These are phyloP conservation scores for Phlyctochytrium planicorne DNA, from an alignment of 192 early-diverging fungal species.

Conservation along the genomic window DNA sequence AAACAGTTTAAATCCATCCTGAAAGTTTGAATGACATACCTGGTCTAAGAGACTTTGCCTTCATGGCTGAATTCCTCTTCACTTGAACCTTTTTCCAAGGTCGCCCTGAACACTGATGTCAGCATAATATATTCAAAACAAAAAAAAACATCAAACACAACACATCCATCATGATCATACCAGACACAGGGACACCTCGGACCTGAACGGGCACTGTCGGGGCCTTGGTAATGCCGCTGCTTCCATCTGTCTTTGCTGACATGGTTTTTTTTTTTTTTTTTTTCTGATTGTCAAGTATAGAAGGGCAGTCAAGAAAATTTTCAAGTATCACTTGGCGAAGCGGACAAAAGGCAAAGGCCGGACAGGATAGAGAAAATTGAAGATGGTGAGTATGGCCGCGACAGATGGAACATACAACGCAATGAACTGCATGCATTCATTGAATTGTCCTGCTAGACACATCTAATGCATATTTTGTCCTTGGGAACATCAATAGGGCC, in stretches of 20 bases:
- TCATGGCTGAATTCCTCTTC: conserved; percentile 28
- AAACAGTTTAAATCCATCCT: conserved; percentile 1
- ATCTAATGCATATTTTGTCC: no score
- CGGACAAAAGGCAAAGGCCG: no score
- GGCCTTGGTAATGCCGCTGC: not conserved
- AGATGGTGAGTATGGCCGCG: no score
- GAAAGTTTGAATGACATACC: conserved; percentile 8
- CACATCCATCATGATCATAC: no score
- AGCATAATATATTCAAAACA: no score
- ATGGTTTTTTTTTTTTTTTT: not conserved
- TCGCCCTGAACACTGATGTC: conserved; percentile 29
- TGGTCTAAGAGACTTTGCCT: conserved; percentile 26
- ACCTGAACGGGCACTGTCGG: conserved; percentile 2
- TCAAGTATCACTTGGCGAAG: not conserved
- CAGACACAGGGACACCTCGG: conserved; percentile 23
- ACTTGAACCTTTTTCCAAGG: conserved; percentile 40
- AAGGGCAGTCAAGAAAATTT: not conserved
- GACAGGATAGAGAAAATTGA: no score
- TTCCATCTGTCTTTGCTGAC: not conserved
- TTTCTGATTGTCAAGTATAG: not conserved
- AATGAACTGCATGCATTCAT: no score
- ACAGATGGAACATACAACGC: no score
- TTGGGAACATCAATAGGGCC: no score
- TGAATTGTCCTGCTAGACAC: no score
- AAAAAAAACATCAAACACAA: no score